A percentile compares a stretch with the other conserved stretches of the same genome.
phyloP scores from a whole-genome alignment of 148 eudicot genomes.

The Silene uniflora region DNA sequence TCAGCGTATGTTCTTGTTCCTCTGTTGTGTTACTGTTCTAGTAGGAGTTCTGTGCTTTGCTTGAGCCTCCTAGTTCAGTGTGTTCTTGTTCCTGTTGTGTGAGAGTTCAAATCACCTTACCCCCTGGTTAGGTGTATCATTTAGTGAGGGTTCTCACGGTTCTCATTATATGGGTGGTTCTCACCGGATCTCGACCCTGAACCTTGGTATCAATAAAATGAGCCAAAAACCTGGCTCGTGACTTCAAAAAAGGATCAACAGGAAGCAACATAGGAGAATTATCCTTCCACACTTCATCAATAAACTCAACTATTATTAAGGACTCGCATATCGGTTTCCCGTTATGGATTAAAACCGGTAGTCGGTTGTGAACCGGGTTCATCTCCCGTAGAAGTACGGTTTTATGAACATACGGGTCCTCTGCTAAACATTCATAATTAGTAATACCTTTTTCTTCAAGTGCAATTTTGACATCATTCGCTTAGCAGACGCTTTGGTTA shows the following conservation, averaged over 20 bases:
- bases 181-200: no score
- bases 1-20: no score
- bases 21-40: no score
- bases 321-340: slow-evolving; percentile 22
- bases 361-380: slow-evolving; percentile 36
- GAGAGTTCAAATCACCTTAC: no score
- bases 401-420: background rate
- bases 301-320: slow-evolving; percentile 4
- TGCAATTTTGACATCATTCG: slow-evolving; percentile 31
- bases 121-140: no score
- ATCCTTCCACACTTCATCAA: slow-evolving; percentile 20
- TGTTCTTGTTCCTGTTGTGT: no score
- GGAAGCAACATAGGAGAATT: background rate
- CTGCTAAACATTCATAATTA: background rate
- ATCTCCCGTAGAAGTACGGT: slow-evolving; percentile 19
- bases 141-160: no score
- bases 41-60: no score
- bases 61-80: no score
- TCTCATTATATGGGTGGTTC: no score
- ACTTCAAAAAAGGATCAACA: slow-evolving; percentile 1
- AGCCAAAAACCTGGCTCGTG: slow-evolving; percentile 21
- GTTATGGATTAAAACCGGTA: slow-evolving; percentile 24
- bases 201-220: slow-evolving; percentile 17
- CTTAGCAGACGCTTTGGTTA: no score
- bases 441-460: slow-evolving; percentile 22